Evolutionary conservation across 495 filamentous ascomycete genomes (phyloP).

Genomic region (Penicillium coprophilum): DNA sequence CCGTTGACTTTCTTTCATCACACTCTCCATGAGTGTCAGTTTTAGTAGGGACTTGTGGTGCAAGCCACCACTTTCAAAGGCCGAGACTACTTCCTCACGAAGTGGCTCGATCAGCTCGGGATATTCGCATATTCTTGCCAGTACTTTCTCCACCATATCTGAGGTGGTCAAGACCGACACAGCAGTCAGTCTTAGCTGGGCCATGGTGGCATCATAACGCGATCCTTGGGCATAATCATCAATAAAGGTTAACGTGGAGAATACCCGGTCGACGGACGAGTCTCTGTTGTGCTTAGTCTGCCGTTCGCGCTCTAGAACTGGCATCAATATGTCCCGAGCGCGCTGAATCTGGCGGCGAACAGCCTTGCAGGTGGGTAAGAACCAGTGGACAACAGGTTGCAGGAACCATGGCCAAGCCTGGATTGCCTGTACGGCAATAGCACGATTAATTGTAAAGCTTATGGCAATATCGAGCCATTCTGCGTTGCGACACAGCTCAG

Average conservation of each 20-base stretch:
- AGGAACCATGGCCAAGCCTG: background rate
- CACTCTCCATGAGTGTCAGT: background rate
- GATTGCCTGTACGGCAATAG: background rate
- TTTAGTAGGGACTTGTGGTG: background rate
- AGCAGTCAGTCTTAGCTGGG: background rate
- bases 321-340: background rate
- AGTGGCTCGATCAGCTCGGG: background rate
- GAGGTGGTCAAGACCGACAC: background rate
- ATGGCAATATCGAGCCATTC: background rate
- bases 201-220: background rate
- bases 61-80: background rate
- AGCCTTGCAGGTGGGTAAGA: background rate
- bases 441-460: background rate
- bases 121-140: background rate
- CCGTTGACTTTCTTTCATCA: no score
- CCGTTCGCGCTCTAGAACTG: background rate
- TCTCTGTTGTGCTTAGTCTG: background rate
- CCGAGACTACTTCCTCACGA: background rate
- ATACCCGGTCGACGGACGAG: background rate
- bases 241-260: background rate
- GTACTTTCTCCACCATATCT: background rate
- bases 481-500: background rate
- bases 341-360: background rate
- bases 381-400: background rate
- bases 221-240: background rate